Evolutionary conservation across 1,139 yeast genomes (phyloP).

Genomic region (Blastobotrys elegans): DNA sequence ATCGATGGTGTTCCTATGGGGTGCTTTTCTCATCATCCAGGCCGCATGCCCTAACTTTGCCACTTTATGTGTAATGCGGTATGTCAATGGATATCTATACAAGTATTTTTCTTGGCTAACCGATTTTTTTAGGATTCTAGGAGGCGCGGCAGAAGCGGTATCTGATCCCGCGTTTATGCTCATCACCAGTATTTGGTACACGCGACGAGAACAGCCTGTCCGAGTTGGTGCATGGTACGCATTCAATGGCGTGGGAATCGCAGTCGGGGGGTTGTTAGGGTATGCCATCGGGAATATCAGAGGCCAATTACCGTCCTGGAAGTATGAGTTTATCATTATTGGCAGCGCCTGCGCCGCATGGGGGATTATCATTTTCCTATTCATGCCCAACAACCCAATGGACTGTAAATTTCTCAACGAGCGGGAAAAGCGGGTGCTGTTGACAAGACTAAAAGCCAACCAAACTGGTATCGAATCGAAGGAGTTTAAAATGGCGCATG

Average conservation of each 20-base stretch:
- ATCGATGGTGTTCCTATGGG: constrained; percentile 46
- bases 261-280: constrained; percentile 31
- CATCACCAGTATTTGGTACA: constrained; percentile 53
- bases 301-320: constrained; percentile 23
- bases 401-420: constrained; percentile 48
- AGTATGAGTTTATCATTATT: constrained; percentile 41
- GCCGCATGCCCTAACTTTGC: constrained; percentile 47
- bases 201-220: constrained; percentile 45
- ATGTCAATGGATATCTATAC: too few species aligned
- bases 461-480: constrained; percentile 49
- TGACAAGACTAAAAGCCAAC: constrained; percentile 46
- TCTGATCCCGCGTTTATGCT: constrained; percentile 51
- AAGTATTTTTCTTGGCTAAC: too few species aligned
- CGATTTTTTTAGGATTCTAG: too few species aligned
- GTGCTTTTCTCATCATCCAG: constrained; percentile 43
- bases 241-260: constrained; percentile 33
- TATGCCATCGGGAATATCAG: constrained; percentile 44
- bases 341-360: constrained; percentile 36
- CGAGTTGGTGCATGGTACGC: constrained; percentile 33
- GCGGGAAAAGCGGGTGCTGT: constrained; percentile 48
- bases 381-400: constrained; percentile 52
- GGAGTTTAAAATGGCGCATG: constrained; percentile 47
- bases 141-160: constrained; percentile 54
- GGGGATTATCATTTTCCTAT: constrained; percentile 43
- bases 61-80: constrained; percentile 46